A percentile compares a stretch with the other conserved stretches of the same genome.
These are phyloP conservation scores for Termitomyces sp. DNA, from an alignment of 768 basidiomycete genomes.

Conservation along the genomic window DNA sequence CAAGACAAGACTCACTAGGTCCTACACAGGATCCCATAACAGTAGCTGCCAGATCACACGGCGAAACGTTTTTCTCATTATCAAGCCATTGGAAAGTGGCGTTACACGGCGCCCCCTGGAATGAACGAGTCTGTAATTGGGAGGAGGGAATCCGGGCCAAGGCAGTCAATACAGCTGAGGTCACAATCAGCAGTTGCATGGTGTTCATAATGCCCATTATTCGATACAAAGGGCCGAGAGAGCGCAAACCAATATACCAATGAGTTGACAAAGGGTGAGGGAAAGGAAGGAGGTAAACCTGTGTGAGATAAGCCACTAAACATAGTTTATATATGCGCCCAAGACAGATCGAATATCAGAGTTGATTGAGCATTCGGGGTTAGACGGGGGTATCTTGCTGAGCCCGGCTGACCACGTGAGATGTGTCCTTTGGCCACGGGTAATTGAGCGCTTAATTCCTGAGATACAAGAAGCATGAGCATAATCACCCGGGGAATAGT, in stretches of 20 bases:
- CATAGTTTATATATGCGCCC: slow-evolving; percentile 4
- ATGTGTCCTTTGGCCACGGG: background rate
- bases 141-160: background rate
- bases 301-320: background rate
- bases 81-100: slow-evolving; percentile 30
- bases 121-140: slow-evolving; percentile 5
- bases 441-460: background rate
- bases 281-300: background rate
- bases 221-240: background rate
- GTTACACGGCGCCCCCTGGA: slow-evolving; percentile 22
- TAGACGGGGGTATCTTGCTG: slow-evolving; percentile 1
- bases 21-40: slow-evolving; percentile 30
- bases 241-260: background rate
- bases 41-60: slow-evolving; percentile 31
- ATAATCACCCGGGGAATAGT: background rate
- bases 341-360: background rate
- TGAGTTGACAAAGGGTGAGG: background rate
- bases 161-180: slow-evolving; percentile 2
- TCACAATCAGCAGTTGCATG: background rate
- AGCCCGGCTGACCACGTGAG: slow-evolving; percentile 6
- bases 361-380: slow-evolving; percentile 7
- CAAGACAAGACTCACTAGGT: slow-evolving; percentile 24
- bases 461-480: background rate
- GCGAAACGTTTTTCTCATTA: slow-evolving; percentile 23
- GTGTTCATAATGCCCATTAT: background rate